Percentiles rank a stretch among this genome's conserved stretches.
These are phyloP conservation scores for Phanerochaete sordida DNA, from an alignment of 768 basidiomycete species.

Conservation along the genomic window DNA sequence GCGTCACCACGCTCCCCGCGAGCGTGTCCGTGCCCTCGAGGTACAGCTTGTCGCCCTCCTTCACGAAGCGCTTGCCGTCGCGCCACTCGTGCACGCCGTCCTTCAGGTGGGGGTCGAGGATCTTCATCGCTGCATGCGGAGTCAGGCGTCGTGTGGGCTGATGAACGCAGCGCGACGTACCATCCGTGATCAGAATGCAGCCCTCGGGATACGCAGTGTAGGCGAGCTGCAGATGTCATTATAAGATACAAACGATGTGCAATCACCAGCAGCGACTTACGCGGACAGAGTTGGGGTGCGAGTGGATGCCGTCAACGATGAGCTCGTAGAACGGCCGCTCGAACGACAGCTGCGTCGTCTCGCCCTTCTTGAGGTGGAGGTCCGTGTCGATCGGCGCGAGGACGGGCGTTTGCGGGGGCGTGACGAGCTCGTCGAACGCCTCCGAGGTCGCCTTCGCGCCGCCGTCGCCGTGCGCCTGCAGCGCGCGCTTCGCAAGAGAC, in stretches of 20 bases:
- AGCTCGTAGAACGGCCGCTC: conserved; percentile 81
- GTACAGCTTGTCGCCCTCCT: conserved; percentile 77
- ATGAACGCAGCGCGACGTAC: too few relatives aligned
- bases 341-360: conserved; percentile 44
- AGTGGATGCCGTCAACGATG: conserved; percentile 90
- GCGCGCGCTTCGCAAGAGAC: conserved; percentile 15
- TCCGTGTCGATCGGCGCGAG: conserved; percentile 24
- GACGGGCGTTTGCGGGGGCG: conserved; percentile 51
- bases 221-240: conserved; percentile 51
- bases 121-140: conserved; percentile 64
- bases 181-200: conserved; percentile 88
- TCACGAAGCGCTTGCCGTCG: conserved; percentile 74
- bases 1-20: conserved; percentile 82
- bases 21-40: conserved; percentile 85
- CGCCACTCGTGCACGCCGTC: conserved; percentile 91
- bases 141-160: background rate
- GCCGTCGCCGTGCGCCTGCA: conserved; percentile 7
- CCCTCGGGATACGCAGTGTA: conserved; percentile 82
- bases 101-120: conserved; percentile 77
- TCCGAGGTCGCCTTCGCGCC: conserved; percentile 41
- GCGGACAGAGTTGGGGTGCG: conserved; percentile 85
- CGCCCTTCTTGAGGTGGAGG: conserved; percentile 43
- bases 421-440: conserved; percentile 56
- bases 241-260: background rate
- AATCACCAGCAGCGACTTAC: conserved; percentile 47